phyloP scores from a whole-genome alignment of 257 asterid genomes.

The Parsonsia alboflavescens region DNA sequence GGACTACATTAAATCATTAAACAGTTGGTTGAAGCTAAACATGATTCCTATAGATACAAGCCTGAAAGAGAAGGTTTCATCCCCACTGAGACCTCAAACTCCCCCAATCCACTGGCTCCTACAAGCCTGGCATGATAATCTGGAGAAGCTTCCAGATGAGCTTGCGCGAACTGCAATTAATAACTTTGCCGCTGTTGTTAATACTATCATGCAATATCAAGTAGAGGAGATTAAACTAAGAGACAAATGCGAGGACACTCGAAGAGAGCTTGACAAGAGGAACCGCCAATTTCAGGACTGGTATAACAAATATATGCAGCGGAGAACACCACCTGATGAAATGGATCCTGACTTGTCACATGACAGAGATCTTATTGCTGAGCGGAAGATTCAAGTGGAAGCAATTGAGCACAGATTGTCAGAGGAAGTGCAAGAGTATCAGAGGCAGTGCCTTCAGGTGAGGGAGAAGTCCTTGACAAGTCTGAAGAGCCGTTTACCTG shows the following conservation, averaged over 20 bases:
- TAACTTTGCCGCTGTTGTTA: constrained; percentile 66
- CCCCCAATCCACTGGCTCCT: constrained; percentile 67
- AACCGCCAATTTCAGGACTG: constrained; percentile 69
- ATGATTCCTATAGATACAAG: constrained; percentile 82
- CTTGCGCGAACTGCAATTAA: constrained; percentile 59
- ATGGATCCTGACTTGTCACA: constrained; percentile 49
- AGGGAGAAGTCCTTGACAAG: constrained; percentile 72
- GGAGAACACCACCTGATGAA: constrained; percentile 56
- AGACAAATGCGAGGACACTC: constrained; percentile 58
- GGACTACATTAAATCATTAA: constrained; percentile 63
- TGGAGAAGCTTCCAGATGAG: constrained; percentile 77
- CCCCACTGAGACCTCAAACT: constrained; percentile 61
- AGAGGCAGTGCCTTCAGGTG: constrained; percentile 68
- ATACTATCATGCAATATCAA: constrained; percentile 63
- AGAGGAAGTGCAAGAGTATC: constrained; percentile 62
- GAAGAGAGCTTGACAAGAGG: constrained; percentile 58
- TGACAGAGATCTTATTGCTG: constrained; percentile 38
- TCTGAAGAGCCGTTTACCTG: constrained; percentile 72
- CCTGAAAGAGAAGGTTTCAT: constrained; percentile 66
- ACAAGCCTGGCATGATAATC: constrained; percentile 65
- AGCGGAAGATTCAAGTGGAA: constrained; percentile 51
- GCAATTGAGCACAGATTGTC: constrained; percentile 48
- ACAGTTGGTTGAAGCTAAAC: constrained; percentile 70
- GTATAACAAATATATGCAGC: constrained; percentile 62
- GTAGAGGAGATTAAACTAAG: constrained; percentile 73